Evolutionary conservation across 805 yeast genomes (phyloP), one percentile per base, ranked within the genome.

Genomic region (Zygoascus biomembranicola): DNA sequence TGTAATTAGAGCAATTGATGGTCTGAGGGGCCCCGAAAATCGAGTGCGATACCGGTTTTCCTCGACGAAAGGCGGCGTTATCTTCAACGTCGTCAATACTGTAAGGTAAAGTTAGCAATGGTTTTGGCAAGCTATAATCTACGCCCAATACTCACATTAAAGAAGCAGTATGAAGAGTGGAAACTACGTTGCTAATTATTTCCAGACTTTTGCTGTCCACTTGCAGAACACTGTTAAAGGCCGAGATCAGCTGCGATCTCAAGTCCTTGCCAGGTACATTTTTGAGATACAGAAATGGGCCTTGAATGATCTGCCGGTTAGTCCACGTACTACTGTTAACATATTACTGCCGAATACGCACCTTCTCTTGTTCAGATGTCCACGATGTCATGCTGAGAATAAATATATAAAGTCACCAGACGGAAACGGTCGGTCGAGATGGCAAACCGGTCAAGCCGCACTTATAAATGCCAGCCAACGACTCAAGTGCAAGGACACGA

Each of bases 51-150:
- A 87, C 82, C 0, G 90, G 89, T 37, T 73, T 67, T 1, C 97
- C 97, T 43, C 98, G 68, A 59, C 98, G 73, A 46, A 81, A 70
- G 19, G 68, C 69, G 0, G 95, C 85, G 43, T 69, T 73, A 66
- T 90, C 98, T 64, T 90, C 98, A 28, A 90, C 85, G 63, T 90
- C 98, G 67, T 90, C 98, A 42, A 90, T 80, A 4, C 64, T 61
- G 23, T 2, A 16, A 19, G n/a, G n/a, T n/a, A n/a, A n/a, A n/a
- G n/a, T n/a, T n/a, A n/a, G n/a, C n/a, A 28, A n/a, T 28, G 18
- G 37, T 44, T 23, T 19, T 23, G 18, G 19, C 41, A n/a, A n/a
- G n/a, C n/a, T n/a, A n/a, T n/a, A n/a, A 43, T 13, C 28, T 44
- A 44, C 23, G 19, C 26, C 2, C 23, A 42, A 47, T 2, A 53